Conservation (phyloP, 176 grass and related monocot species). For the Carex kokanica region DNA sequence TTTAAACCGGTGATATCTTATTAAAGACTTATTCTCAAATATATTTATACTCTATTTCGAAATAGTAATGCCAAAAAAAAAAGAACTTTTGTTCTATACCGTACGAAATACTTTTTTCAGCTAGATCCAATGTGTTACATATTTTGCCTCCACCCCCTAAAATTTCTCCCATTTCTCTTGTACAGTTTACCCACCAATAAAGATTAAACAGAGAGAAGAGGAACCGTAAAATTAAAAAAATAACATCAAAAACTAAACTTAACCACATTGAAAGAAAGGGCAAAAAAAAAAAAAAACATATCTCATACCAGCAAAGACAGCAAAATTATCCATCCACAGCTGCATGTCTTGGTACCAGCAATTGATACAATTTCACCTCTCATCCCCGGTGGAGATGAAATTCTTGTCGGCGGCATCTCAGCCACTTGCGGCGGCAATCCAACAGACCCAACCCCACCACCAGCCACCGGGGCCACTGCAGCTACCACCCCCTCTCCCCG, state of each 20-base stretch:
- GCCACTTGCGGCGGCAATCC: slow-evolving; percentile 22
- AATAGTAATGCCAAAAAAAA: too few relatives aligned
- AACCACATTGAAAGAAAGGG: neutral
- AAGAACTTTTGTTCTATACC: too few relatives aligned
- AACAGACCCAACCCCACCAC: neutral
- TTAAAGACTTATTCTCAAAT: too few relatives aligned
- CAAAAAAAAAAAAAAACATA: slow-evolving; percentile 20
- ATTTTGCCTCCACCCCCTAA: slow-evolving; percentile 13
- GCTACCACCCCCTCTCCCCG: neutral
- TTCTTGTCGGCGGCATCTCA: slow-evolving; percentile 44
- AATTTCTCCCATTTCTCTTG: slow-evolving; percentile 43
- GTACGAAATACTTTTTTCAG: too few relatives aligned
- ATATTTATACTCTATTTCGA: slow-evolving; percentile 14
- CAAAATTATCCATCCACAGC: slow-evolving; percentile 9
- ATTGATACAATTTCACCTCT: slow-evolving; percentile 30
- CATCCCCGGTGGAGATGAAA: slow-evolving; percentile 48
- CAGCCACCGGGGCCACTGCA: neutral
- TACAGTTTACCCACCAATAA: slow-evolving; percentile 34
- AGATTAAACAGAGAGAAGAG: slow-evolving; percentile 6
- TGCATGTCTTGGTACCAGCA: neutral
- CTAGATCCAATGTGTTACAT: slow-evolving; percentile 22
- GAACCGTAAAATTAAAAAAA: slow-evolving; percentile 39
- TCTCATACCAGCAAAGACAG: slow-evolving; percentile 66
- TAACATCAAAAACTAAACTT: slow-evolving; percentile 26
- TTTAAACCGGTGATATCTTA: too few relatives aligned